A percentile compares a stretch with the other conserved stretches of the same genome.
phyloP scores from a whole-genome alignment of 2,329 filamentous ascomycete species.

The Diaporthe destruens region DNA sequence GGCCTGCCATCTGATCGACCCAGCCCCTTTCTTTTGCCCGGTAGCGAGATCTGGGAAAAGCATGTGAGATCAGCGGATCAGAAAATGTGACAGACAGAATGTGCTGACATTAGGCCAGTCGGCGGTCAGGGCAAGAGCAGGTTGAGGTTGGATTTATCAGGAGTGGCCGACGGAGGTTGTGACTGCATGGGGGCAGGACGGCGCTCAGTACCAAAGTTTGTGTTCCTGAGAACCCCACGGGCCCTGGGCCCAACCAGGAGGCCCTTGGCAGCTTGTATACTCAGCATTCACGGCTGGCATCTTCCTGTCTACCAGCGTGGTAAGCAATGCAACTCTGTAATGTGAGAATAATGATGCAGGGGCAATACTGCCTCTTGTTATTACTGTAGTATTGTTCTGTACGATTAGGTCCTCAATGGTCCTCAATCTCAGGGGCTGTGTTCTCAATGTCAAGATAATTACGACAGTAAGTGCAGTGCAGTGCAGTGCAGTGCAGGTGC shows the following conservation, averaged over 20 bases:
- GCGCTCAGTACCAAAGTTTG: constrained; percentile 5
- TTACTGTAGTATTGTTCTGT: no score
- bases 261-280: no score
- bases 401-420: neutral
- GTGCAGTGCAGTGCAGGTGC: neutral
- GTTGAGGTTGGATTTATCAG: constrained; percentile 13
- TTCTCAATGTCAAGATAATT: no score
- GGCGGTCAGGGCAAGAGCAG: neutral
- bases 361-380: neutral
- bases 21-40: neutral
- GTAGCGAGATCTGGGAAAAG: constrained; percentile 33
- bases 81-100: neutral
- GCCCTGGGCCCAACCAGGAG: neutral
- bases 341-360: neutral
- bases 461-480: no score
- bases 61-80: constrained; percentile 19
- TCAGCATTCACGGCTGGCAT: no score
- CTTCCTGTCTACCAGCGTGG: constrained; percentile 3
- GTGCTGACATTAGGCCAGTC: neutral
- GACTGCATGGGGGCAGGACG: neutral
- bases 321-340: constrained; percentile 17
- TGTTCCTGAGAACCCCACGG: neutral
- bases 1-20: constrained; percentile 10
- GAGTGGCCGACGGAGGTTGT: constrained; percentile 4
- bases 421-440: no score